Conservation (phyloP, 768 basidiomycete species). For the Lactarius evosmus region DNA sequence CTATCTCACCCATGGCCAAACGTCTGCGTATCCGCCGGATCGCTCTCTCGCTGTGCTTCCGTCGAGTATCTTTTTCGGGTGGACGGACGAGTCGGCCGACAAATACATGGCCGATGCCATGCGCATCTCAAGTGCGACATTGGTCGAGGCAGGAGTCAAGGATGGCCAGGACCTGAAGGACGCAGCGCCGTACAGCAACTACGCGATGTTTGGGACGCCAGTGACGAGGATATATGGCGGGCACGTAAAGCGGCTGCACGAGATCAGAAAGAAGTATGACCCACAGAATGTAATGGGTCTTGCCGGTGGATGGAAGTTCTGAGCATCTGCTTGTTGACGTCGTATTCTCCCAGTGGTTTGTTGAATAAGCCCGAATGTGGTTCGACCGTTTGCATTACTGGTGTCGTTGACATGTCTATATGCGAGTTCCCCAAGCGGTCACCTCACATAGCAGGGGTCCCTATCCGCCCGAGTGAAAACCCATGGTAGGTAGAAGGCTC, state of each 20-base stretch:
- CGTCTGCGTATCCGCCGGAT: constrained; percentile 26
- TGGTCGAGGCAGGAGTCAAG: constrained; percentile 44
- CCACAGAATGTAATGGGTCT: constrained; percentile 61
- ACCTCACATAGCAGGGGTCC: too few relatives aligned
- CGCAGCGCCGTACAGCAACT: constrained; percentile 56
- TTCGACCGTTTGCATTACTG: too few relatives aligned
- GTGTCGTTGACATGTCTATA: too few relatives aligned
- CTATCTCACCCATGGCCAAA: constrained; percentile 20
- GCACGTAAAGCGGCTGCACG: constrained; percentile 42
- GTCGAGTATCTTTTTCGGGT: constrained; percentile 38
- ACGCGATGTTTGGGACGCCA: constrained; percentile 53
- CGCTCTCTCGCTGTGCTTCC: constrained; percentile 18
- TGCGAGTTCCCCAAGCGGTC: too few relatives aligned
- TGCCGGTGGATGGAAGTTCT: constrained; percentile 58
- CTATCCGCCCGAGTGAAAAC: too few relatives aligned
- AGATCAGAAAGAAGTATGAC: constrained; percentile 47
- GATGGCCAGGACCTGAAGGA: constrained; percentile 40
- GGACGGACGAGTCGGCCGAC: constrained; percentile 42
- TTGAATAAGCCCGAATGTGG: too few relatives aligned
- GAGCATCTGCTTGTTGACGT: neutral
- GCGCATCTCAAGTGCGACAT: constrained; percentile 22
- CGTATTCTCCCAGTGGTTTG: too few relatives aligned
- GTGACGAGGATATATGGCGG: constrained; percentile 48
- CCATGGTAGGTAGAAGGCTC: too few relatives aligned
- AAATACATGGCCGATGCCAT: constrained; percentile 11